phyloP scores from a whole-genome alignment of 495 filamentous ascomycete species.

The Lentithecium fluviatile region DNA sequence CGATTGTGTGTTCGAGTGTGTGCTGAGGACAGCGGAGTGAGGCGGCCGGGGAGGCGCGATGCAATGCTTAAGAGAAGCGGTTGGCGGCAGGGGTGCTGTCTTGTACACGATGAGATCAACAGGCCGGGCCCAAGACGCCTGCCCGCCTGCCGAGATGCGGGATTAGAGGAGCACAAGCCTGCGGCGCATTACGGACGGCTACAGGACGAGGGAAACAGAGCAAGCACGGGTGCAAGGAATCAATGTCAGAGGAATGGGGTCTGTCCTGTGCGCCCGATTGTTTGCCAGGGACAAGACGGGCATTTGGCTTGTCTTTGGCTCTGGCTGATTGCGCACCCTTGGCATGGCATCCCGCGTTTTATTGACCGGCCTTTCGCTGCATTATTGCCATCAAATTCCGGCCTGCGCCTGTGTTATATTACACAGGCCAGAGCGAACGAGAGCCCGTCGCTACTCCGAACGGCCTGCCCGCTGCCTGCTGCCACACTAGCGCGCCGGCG shows the following conservation, averaged over 20 bases:
- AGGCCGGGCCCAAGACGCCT: conserved; percentile 7
- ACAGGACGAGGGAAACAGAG: conserved; percentile 16
- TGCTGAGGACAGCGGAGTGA: conserved; percentile 1
- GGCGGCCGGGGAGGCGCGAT: conserved; percentile 10
- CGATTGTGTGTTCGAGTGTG: conserved; percentile 8
- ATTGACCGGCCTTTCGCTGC: conserved; percentile 2
- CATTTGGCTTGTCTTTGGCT: conserved; percentile 9
- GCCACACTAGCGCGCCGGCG: no score
- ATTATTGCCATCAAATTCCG: conserved; percentile 2
- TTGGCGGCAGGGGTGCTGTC: conserved; percentile 18
- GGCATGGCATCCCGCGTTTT: conserved; percentile 20
- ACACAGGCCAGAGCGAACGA: conserved; percentile 4
- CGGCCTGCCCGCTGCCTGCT: no score
- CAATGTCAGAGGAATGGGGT: conserved; percentile 16
- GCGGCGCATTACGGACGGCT: conserved; percentile 22
- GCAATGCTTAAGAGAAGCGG: conserved; percentile 22
- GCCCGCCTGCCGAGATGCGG: conserved; percentile 18
- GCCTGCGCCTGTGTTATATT: conserved; percentile 22
- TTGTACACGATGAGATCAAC: conserved; percentile 31
- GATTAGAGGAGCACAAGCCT: conserved; percentile 24
- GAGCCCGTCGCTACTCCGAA: no score
- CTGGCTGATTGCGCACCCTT: conserved; percentile 18
- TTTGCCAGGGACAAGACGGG: conserved; percentile 16
- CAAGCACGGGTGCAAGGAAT: conserved; percentile 9
- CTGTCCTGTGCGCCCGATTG: conserved; percentile 6